Percentiles rank a stretch among this genome's conserved stretches.
phyloP scores from a whole-genome alignment of 2,329 filamentous ascomycete genomes.

The Paracorniculantispora psalliotae region DNA sequence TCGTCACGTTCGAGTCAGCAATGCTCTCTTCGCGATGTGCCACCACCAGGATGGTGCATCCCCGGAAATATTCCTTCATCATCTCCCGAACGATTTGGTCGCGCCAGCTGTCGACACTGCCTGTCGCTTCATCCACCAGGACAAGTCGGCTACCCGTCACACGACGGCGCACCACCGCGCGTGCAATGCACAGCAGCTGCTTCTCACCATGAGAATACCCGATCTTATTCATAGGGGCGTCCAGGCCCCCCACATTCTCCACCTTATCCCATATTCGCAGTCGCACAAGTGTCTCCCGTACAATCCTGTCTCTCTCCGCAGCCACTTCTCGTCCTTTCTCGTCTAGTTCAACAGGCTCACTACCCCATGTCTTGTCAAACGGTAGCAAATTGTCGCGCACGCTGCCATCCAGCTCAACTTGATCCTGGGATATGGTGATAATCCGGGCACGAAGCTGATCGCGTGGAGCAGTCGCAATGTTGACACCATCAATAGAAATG shows the following conservation, averaged over 20 bases:
- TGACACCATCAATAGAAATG: background rate
- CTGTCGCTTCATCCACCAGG: conserved; percentile 3
- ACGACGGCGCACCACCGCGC: background rate
- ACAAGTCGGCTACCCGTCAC: background rate
- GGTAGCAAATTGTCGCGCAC: background rate
- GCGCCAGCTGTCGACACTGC: background rate
- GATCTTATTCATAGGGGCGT: background rate
- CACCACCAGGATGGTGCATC: background rate
- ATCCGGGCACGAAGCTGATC: background rate
- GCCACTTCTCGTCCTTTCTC: background rate
- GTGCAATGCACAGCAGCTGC: conserved; percentile 6
- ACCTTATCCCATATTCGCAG: background rate
- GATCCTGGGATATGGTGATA: conserved; percentile 19
- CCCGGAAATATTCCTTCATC: conserved; percentile 4
- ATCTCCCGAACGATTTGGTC: background rate
- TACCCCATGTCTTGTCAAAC: background rate
- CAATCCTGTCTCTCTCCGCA: background rate
- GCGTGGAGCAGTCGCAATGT: background rate
- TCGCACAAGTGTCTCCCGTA: background rate
- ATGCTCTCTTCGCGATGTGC: conserved; percentile 5
- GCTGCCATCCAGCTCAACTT: conserved; percentile 15
- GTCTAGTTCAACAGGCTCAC: background rate
- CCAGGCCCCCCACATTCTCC: background rate
- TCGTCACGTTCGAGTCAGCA: background rate
- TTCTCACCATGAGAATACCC: conserved; percentile 9